Base-by-base conservation (phyloP, 805 yeast genomes). In the Osmozyma mogii region DNA sequence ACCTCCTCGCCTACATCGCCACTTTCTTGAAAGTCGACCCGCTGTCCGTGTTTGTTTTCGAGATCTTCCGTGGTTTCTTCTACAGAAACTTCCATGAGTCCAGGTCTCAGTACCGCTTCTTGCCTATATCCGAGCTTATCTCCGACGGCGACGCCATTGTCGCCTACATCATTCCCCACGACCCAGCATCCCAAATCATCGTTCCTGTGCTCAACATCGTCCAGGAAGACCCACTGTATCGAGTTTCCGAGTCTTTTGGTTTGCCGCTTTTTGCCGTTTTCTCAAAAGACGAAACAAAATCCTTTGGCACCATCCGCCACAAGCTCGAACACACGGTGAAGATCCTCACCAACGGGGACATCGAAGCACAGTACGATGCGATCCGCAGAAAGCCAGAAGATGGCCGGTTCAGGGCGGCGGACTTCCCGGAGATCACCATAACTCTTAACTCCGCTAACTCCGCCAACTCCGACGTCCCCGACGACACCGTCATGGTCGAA, bases 251-350 rank as follows among this genome's bases (percentile, higher is more conserved):
- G 24, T 54, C 76, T 1, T 82, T 85, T 55, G 94, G 87, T 2
- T 50, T 78, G 1, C 97, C 97, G 3, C 74, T 84, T 43, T 77
- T 87, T 41, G 61, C 87, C 17, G 66, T 75, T 0, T 45, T 85
- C 30, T 47, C 66, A 2, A 58, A 61, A 20, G 63, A 61, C 1
- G 89, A 82, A 22, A 51, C 65, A 4, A 43, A 45, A 3, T 75
- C 84, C 15, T 75, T 70, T 45, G 80, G 78, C 5, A 44, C 52
- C 1, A 74, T 87, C 6, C 56, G 80, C 39, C 48, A 50, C 14
- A 81, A 79, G 43, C 43, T 85, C 17, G 76, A 77, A 31, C 53
- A 56, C 22, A 52, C 36, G 1, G 47, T 38, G 1, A 51, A 45
- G 15, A 23, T 49, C 4, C 44, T 61, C 24, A 40, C 59, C 2